A percentile compares a stretch with the other conserved stretches of the same genome.
These are phyloP conservation scores for Verticillium isaacii DNA, from an alignment of 2,329 filamentous ascomycete species.

Conservation along the genomic window DNA sequence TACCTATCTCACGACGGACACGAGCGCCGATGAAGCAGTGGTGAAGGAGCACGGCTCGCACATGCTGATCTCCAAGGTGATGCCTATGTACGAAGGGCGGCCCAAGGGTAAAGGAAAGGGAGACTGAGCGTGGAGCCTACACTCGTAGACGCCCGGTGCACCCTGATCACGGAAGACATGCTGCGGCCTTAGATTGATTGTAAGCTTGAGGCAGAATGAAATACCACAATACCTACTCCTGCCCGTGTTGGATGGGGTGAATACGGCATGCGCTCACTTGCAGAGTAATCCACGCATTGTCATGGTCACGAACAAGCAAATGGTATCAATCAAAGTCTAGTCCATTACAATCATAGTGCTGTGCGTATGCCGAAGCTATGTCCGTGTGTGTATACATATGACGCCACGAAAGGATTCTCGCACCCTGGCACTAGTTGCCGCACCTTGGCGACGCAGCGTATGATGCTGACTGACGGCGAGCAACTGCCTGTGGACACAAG, in stretches of 20 bases:
- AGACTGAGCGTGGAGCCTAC: background rate
- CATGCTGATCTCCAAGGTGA: conserved; percentile 12
- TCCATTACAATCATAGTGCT: background rate
- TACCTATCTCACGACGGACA: conserved; percentile 1
- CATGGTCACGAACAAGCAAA: background rate
- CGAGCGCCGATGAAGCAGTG: background rate
- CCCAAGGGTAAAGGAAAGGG: background rate
- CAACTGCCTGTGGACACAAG: background rate
- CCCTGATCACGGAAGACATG: background rate
- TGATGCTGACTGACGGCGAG: background rate
- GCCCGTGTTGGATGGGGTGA: no score
- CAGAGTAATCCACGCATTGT: background rate
- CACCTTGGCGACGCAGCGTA: background rate
- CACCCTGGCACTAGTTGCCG: background rate
- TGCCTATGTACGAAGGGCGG: conserved; percentile 2
- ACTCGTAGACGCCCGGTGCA: no score
- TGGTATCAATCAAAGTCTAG: background rate
- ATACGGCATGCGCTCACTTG: no score
- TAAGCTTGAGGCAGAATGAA: background rate
- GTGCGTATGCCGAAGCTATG: background rate
- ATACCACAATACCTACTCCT: no score
- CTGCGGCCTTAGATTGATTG: background rate
- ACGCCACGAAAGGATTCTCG: background rate
- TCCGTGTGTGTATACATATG: background rate
- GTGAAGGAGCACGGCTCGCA: conserved; percentile 7